Evolutionary conservation across 768 basidiomycete genomes (phyloP), one percentile per base, ranked within the genome.

Genomic region (Arthromyces matolae): DNA sequence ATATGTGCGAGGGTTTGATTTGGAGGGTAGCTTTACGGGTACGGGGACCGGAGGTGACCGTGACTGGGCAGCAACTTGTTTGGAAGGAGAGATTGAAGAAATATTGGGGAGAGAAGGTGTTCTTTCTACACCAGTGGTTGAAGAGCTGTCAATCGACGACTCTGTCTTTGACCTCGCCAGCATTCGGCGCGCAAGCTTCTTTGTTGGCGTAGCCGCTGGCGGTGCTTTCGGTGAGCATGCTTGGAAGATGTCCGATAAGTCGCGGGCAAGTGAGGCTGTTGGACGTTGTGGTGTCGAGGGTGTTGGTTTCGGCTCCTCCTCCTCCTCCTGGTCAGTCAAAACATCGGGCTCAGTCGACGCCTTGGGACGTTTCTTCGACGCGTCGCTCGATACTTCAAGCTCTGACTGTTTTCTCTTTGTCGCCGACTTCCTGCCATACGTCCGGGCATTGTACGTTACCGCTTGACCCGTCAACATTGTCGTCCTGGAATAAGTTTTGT

Each of bases 181-280:
- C 86, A 89, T 89, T 18, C 86, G 82, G 47, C 80, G 83, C 9
- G 83, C 75, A 5, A 88, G 61, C 49, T 70, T n/a, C n/a, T n/a
- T 77, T 16, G 61, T 62, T 10, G 72, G 74, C 7, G 73, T 66
- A 1, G 61, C 45, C 4, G 63, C 56, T 14, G 66, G 51, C 0
- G 63, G 56, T 39, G 50, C 39, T 24, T 62, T 47, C 8, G 67
- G 64, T 0, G 69, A 53, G 8, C 61, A 58, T 25, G 69, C 59
- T 33, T 71, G 64, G 54, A 80, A 81, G 10, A 81, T 69, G 8
- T 64, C 56, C 1, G 78, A 73, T 1, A 78, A 59, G 52, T 80
- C 75, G 39, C 67, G 71, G 4, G 72, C 66, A 12, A 67, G 42
- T 38, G 61, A 55, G 24, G 53, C 56, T 29, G 47, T 49, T 14